phyloP scores from a whole-genome alignment of 345 rosid genomes.

The Microthlaspi erraticum region DNA sequence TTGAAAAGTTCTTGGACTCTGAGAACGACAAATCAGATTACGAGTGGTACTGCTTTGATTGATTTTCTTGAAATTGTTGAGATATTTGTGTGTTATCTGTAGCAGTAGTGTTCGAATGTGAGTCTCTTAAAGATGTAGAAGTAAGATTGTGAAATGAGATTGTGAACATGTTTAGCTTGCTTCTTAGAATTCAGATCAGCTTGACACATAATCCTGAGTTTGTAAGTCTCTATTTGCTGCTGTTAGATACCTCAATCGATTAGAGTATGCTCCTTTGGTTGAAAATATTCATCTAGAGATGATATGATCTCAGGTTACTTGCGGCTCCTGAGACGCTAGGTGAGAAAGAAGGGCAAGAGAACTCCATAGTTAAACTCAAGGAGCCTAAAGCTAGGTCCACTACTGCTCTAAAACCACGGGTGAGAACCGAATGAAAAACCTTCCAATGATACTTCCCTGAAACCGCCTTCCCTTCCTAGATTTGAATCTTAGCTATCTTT shows the following conservation, averaged over 20 bases:
- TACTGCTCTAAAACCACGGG: conserved; percentile 58
- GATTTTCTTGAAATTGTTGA: neutral
- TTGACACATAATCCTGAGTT: neutral
- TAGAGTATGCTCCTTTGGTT: conserved; percentile 4
- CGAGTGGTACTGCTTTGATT: conserved; percentile 34
- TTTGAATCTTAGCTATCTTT: neutral
- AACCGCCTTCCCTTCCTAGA: neutral
- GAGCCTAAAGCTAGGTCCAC: conserved; percentile 39
- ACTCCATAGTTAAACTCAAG: conserved; percentile 30
- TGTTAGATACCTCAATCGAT: conserved; percentile 12
- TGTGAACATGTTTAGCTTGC: neutral
- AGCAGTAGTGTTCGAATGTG: neutral
- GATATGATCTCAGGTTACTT: conserved; percentile 35
- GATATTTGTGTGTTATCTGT: neutral
- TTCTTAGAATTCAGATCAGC: neutral
- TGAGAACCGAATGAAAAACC: conserved; percentile 41
- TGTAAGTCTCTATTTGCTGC: conserved; percentile 1
- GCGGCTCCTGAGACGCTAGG: conserved; percentile 37
- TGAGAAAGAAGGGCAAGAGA: conserved; percentile 26
- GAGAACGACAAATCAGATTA: conserved; percentile 43
- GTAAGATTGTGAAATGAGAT: neutral
- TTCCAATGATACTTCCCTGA: neutral
- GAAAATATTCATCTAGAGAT: neutral
- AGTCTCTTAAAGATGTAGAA: neutral
- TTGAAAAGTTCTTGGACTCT: conserved; percentile 43